These are phyloP conservation scores for Vigna angularis DNA, from an alignment of 306 rosid species.

Conservation along the genomic window DNA sequence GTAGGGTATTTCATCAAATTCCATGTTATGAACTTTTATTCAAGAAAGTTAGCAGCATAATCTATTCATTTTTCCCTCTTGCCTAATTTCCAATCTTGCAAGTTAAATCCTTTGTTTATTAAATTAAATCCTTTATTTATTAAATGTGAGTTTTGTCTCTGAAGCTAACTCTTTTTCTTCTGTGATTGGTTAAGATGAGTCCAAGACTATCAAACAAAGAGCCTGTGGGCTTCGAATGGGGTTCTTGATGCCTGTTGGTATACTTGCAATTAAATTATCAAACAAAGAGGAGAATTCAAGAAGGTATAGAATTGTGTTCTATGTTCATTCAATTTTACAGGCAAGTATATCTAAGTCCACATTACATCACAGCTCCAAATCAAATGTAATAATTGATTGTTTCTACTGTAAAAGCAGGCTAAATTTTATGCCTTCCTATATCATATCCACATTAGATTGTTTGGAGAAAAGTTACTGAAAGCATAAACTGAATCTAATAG, in stretches of 20 bases:
- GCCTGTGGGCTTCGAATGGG: slow-evolving; percentile 90
- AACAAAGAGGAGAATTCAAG: slow-evolving; percentile 64
- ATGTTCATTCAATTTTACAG: slow-evolving; percentile 33
- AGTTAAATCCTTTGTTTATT: neutral
- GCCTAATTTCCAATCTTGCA: neutral
- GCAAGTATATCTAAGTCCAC: slow-evolving; percentile 52
- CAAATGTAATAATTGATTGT: neutral
- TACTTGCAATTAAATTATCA: slow-evolving; percentile 74
- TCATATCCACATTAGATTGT: slow-evolving; percentile 9
- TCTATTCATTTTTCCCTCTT: neutral
- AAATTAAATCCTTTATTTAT: neutral
- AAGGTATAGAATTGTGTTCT: slow-evolving; percentile 41
- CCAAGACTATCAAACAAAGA: slow-evolving; percentile 45
- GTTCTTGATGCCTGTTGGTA: slow-evolving; percentile 86
- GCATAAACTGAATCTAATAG: slow-evolving; percentile 26
- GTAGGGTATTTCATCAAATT: too few relatives aligned
- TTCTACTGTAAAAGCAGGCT: neutral
- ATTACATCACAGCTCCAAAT: slow-evolving; percentile 12
- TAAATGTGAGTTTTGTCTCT: neutral
- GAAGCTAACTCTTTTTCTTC: slow-evolving; percentile 13
- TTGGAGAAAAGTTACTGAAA: slow-evolving; percentile 22
- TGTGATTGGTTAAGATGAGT: slow-evolving; percentile 53
- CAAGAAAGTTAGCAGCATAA: neutral
- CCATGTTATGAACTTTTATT: neutral
- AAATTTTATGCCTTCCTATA: neutral